Conservation (phyloP, 305 asterid species). For the Solanum hybrid region DNA sequence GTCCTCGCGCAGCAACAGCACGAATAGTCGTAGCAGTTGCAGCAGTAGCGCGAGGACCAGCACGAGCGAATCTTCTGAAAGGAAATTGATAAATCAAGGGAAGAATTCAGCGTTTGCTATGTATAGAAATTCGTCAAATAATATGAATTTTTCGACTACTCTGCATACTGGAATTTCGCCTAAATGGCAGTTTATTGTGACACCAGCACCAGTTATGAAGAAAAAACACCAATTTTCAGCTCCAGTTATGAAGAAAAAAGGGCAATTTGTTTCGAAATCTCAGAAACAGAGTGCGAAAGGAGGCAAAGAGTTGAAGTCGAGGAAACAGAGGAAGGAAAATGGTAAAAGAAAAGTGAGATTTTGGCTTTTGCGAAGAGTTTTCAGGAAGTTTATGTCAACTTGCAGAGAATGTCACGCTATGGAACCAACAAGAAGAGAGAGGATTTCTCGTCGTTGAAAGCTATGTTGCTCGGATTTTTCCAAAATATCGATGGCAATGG, state of each 20-base stretch:
- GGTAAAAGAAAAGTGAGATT: not conserved
- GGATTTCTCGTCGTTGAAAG: not conserved
- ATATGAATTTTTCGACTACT: not conserved
- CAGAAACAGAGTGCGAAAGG: not conserved
- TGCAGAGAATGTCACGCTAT: constrained; percentile 73
- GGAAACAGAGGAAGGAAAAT: constrained; percentile 1
- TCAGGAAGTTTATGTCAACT: constrained; percentile 41
- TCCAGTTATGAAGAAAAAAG: constrained; percentile 24
- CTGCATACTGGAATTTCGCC: constrained; percentile 31
- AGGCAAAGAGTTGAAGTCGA: constrained; percentile 10
- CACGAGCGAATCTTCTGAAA: constrained; percentile 35
- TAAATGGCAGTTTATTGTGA: constrained; percentile 54
- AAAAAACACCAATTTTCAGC: constrained; percentile 12
- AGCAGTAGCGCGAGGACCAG: constrained; percentile 72
- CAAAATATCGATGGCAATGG: not conserved
- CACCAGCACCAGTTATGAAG: constrained; percentile 38
- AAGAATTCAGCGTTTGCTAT: not conserved
- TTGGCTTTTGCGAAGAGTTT: constrained; percentile 38
- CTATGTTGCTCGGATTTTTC: not conserved
- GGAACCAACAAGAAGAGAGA: constrained; percentile 15
- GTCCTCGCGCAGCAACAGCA: constrained; percentile 78
- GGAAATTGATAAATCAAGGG: not conserved
- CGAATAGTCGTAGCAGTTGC: constrained; percentile 48
- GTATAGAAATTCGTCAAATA: not conserved
- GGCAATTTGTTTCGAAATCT: constrained; percentile 18